These are phyloP conservation scores for Musa itinerans DNA, from an alignment of 176 grass and related monocot genomes.

Conservation along the genomic window DNA sequence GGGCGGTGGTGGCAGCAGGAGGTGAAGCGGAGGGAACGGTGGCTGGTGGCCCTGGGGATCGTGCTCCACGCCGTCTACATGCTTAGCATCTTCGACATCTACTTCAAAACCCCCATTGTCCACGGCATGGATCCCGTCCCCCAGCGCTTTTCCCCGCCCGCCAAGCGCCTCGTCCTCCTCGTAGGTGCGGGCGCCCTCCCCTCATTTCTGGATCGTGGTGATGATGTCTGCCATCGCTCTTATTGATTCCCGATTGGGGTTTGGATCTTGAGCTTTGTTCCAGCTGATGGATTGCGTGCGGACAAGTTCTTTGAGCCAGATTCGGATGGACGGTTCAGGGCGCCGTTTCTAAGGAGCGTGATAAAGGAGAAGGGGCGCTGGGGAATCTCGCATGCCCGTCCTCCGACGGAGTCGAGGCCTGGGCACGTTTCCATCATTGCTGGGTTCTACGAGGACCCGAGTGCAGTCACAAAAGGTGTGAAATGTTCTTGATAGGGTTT, in stretches of 20 bases:
- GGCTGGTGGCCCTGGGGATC: slow-evolving; percentile 78
- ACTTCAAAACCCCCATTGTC: slow-evolving; percentile 95
- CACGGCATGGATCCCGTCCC: slow-evolving; percentile 80
- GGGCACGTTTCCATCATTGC: slow-evolving; percentile 86
- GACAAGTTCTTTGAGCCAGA: slow-evolving; percentile 96
- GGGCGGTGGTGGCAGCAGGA: slow-evolving; percentile 21
- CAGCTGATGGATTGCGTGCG: slow-evolving; percentile 83
- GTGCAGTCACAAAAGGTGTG: slow-evolving; percentile 80
- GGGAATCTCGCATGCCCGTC: slow-evolving; percentile 89
- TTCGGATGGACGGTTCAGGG: slow-evolving; percentile 50
- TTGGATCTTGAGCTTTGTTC: slow-evolving; percentile 7
- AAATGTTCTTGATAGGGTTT: background rate
- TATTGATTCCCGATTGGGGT: slow-evolving; percentile 7
- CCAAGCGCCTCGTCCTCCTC: slow-evolving; percentile 80
- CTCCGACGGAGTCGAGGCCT: slow-evolving; percentile 81
- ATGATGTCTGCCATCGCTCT: background rate
- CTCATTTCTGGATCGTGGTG: background rate
- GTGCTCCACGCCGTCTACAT: slow-evolving; percentile 92
- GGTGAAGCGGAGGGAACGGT: slow-evolving; percentile 52
- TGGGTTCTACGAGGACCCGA: slow-evolving; percentile 78
- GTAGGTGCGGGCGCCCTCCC: slow-evolving; percentile 34
- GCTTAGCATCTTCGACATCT: slow-evolving; percentile 98
- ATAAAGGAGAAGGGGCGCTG: slow-evolving; percentile 71
- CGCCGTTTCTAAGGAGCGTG: slow-evolving; percentile 72
- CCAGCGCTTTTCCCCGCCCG: slow-evolving; percentile 53